These are phyloP conservation scores for Actinomortierella wolfii DNA, from an alignment of 371 early-diverging fungal genomes.

Conservation along the genomic window DNA sequence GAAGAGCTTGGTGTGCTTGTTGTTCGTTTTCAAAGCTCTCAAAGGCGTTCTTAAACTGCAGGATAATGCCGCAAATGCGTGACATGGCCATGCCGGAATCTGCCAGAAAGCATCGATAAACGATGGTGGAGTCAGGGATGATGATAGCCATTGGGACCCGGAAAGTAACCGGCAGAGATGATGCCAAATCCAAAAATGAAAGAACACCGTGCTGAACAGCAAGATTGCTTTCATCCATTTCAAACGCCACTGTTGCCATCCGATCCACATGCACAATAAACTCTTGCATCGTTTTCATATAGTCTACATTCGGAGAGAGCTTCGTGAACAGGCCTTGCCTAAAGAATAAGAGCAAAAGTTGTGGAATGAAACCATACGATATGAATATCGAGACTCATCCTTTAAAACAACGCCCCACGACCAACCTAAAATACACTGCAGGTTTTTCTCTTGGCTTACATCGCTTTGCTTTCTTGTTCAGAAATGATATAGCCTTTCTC, in stretches of 20 bases:
- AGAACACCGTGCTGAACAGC: conserved; percentile 59
- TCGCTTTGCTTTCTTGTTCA: too few species aligned
- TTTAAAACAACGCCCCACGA: too few species aligned
- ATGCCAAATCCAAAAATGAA: conserved; percentile 61
- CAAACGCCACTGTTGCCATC: conserved; percentile 48
- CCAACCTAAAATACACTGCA: too few species aligned
- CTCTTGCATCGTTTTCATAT: conserved; percentile 53
- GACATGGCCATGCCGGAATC: conserved; percentile 56
- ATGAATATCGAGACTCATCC: not conserved
- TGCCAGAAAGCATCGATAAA: conserved; percentile 58
- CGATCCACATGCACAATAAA: conserved; percentile 56
- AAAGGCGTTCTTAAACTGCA: conserved; percentile 40
- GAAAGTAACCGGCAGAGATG: conserved; percentile 49
- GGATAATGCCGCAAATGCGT: conserved; percentile 61
- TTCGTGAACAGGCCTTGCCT: conserved; percentile 51
- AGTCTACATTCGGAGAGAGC: conserved; percentile 54
- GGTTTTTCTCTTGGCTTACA: too few species aligned
- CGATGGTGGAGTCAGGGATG: conserved; percentile 56
- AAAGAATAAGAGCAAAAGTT: conserved; percentile 3
- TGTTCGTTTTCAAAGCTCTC: conserved; percentile 28
- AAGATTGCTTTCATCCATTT: conserved; percentile 52
- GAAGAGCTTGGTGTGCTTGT: conserved; percentile 20
- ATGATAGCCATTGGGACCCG: conserved; percentile 55
- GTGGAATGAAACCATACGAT: not conserved
- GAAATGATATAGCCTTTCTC: too few species aligned